A percentile compares a stretch with the other conserved stretches of the same genome.
Conservation (phyloP, 192 early-diverging fungal genomes). For the Rhizophagus sp. region DNA sequence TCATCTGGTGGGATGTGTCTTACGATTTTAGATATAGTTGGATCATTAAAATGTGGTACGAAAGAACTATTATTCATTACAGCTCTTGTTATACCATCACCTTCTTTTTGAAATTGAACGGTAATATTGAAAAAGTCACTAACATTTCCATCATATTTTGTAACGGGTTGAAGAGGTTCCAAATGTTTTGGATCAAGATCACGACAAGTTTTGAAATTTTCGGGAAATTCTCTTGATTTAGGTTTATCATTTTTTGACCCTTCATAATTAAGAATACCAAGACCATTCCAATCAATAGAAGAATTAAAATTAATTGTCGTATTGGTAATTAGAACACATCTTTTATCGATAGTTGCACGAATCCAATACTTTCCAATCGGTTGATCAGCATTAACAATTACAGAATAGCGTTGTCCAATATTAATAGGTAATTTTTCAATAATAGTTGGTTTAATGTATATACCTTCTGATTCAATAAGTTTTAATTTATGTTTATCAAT, state of each 20-base stretch:
- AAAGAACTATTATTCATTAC: too few relatives aligned
- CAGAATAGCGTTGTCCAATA: constrained; percentile 46
- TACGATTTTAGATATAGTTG: too few relatives aligned
- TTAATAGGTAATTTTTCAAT: constrained; percentile 34
- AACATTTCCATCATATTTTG: too few relatives aligned
- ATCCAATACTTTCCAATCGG: constrained; percentile 38
- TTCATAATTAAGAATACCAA: constrained; percentile 31
- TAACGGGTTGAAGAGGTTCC: too few relatives aligned
- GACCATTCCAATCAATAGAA: constrained; percentile 30
- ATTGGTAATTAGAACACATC: not conserved
- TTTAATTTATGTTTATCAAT: constrained; percentile 41
- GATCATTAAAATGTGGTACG: too few relatives aligned
- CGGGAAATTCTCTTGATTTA: not conserved
- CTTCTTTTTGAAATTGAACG: too few relatives aligned
- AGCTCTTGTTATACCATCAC: too few relatives aligned
- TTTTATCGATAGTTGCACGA: constrained; percentile 32
- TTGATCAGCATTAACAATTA: constrained; percentile 42
- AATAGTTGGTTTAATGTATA: constrained; percentile 30
- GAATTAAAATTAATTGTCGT: constrained; percentile 33
- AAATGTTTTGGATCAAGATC: too few relatives aligned
- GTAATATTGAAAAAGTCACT: too few relatives aligned
- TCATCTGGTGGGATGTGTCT: not conserved
- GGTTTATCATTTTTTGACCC: not conserved
- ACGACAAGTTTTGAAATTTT: too few relatives aligned
- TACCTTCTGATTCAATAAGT: constrained; percentile 43